These are phyloP conservation scores for Aphanomyces astaci DNA, from an alignment of 352 stramenopile genomes.

Conservation along the genomic window DNA sequence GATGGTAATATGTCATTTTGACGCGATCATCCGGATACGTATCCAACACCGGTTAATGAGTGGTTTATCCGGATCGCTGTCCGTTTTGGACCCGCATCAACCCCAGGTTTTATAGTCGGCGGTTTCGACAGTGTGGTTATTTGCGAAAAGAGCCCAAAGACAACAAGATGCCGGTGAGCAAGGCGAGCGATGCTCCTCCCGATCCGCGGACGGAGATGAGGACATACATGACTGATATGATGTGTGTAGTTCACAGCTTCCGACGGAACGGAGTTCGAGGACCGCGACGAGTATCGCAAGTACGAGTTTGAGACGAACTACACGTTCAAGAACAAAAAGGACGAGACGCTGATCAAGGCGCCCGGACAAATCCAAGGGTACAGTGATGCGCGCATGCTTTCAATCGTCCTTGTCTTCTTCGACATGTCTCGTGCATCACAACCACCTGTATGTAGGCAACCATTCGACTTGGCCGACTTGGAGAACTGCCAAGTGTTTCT, in stretches of 20 bases:
- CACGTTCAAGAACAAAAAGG: constrained; percentile 81
- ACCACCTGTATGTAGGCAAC: too few relatives aligned
- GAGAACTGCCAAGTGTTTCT: constrained; percentile 73
- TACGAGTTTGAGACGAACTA: constrained; percentile 91
- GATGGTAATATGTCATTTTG: not conserved
- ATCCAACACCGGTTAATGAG: not conserved
- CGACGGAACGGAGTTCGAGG: constrained; percentile 82
- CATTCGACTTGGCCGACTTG: constrained; percentile 83
- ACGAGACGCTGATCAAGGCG: constrained; percentile 70
- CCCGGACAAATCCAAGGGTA: constrained; percentile 68
- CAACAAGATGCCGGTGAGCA: constrained; percentile 16
- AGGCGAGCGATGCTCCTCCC: too few relatives aligned
- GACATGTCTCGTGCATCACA: too few relatives aligned
- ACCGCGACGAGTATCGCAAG: constrained; percentile 69
- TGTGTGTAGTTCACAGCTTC: constrained; percentile 61
- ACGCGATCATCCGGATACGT: constrained; percentile 14
- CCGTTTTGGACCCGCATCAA: not conserved
- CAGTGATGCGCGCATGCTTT: too few relatives aligned
- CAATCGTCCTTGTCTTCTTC: too few relatives aligned
- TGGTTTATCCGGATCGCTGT: not conserved
- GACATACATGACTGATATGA: not conserved
- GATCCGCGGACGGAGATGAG: not conserved
- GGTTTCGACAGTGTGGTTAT: constrained; percentile 1
- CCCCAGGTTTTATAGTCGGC: constrained; percentile 6
- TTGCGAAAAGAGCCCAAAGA: not conserved